phyloP scores from a whole-genome alignment of 225 moss, liverwort and hornwort species.

The Sphagnum tenellum region DNA sequence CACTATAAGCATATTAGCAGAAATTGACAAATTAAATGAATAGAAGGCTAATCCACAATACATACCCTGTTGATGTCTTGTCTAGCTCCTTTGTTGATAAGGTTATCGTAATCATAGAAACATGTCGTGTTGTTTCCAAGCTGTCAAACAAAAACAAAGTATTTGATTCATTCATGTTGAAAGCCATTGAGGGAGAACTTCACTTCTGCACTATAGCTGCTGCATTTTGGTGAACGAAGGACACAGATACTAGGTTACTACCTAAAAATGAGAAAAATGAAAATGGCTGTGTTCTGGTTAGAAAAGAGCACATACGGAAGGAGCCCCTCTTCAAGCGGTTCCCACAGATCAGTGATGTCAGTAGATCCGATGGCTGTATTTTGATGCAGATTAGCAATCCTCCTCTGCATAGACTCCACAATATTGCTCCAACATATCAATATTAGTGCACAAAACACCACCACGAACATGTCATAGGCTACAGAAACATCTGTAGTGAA shows the following conservation, averaged over 20 bases:
- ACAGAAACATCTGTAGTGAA: too few relatives aligned
- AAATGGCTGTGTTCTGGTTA: too few relatives aligned
- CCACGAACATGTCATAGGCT: too few relatives aligned
- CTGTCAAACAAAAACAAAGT: slow-evolving; percentile 15
- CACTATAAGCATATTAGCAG: neutral
- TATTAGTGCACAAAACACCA: too few relatives aligned
- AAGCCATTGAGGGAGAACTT: too few relatives aligned
- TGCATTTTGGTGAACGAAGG: too few relatives aligned
- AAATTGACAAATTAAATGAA: slow-evolving; percentile 23
- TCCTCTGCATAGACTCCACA: slow-evolving; percentile 48
- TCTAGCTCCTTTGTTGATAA: slow-evolving; percentile 63
- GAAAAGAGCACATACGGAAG: slow-evolving; percentile 60
- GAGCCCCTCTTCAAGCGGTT: slow-evolving; percentile 96
- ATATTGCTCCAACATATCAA: too few relatives aligned
- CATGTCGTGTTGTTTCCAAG: slow-evolving; percentile 62
- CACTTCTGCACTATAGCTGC: too few relatives aligned
- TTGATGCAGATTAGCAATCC: slow-evolving; percentile 96
- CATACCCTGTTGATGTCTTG: slow-evolving; percentile 52
- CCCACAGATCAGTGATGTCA: slow-evolving; percentile 95
- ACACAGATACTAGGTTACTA: too few relatives aligned
- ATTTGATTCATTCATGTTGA: neutral
- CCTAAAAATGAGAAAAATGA: too few relatives aligned
- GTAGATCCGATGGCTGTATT: slow-evolving; percentile 98
- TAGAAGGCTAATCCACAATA: slow-evolving; percentile 5
- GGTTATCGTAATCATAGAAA: slow-evolving; percentile 57